These are phyloP conservation scores for Mycena epipterygia DNA, from an alignment of 768 basidiomycete species.

Conservation along the genomic window DNA sequence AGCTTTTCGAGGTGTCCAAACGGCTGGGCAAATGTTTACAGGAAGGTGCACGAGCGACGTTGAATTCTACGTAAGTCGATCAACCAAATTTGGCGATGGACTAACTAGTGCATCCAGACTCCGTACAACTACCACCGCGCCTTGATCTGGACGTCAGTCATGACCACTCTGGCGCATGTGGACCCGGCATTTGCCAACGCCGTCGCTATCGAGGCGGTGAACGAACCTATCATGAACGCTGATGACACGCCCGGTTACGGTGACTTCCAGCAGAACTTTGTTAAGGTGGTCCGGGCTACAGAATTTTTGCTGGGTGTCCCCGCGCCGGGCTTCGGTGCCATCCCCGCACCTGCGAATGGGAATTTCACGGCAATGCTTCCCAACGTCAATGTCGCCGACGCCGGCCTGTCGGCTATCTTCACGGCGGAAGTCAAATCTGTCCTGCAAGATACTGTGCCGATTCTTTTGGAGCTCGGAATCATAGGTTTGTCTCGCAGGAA, in stretches of 20 bases:
- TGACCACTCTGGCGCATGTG: constrained; percentile 79
- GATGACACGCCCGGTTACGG: constrained; percentile 76
- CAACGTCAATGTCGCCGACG: constrained; percentile 30
- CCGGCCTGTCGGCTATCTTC: constrained; percentile 42
- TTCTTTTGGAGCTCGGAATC: constrained; percentile 48
- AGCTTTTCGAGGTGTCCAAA: constrained; percentile 68
- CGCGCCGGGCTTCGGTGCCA: constrained; percentile 46
- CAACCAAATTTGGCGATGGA: not conserved
- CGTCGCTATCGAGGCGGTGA: constrained; percentile 81
- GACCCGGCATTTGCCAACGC: constrained; percentile 76
- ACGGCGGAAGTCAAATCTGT: constrained; percentile 43
- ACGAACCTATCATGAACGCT: constrained; percentile 85
- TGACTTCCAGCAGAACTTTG: constrained; percentile 78
- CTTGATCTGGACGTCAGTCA: constrained; percentile 85
- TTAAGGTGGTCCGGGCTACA: constrained; percentile 73
- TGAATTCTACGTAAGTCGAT: constrained; percentile 77
- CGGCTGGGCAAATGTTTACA: constrained; percentile 72
- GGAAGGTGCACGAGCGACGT: constrained; percentile 78
- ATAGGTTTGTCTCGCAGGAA: constrained; percentile 17
- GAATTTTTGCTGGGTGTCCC: constrained; percentile 73
- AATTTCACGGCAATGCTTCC: constrained; percentile 47
- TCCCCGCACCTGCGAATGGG: constrained; percentile 31
- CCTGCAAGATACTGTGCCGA: constrained; percentile 53
- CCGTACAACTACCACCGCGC: constrained; percentile 82
- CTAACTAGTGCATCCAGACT: constrained; percentile 57